These are phyloP conservation scores for Aspergillus sclerotiicarbonarius DNA, from an alignment of 495 filamentous ascomycete genomes.

Conservation along the genomic window DNA sequence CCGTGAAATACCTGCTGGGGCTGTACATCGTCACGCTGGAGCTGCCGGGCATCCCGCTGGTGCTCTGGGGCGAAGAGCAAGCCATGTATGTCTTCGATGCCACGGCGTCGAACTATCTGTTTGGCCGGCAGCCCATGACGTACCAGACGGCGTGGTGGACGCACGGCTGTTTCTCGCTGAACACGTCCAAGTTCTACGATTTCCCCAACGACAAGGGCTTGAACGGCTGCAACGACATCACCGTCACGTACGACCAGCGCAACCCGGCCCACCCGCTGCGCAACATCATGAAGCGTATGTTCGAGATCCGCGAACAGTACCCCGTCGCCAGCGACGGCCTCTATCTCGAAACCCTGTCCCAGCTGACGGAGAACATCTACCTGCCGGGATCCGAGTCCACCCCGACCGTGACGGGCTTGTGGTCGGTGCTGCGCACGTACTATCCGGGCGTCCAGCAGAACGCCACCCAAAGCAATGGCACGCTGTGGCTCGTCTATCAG, in stretches of 20 bases:
- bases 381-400: slow-evolving; percentile 43
- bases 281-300: slow-evolving; percentile 48
- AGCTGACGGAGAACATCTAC: slow-evolving; percentile 41
- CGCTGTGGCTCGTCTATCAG: slow-evolving; percentile 49
- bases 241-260: slow-evolving; percentile 50
- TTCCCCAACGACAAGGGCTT: slow-evolving; percentile 44
- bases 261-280: slow-evolving; percentile 52
- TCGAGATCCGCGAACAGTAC: slow-evolving; percentile 45
- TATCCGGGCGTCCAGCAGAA: slow-evolving; percentile 38
- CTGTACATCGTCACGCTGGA: slow-evolving; percentile 45
- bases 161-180: slow-evolving; percentile 51
- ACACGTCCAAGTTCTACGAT: slow-evolving; percentile 43
- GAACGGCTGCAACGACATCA: slow-evolving; percentile 46
- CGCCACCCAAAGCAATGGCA: slow-evolving; percentile 26
- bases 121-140: slow-evolving; percentile 48
- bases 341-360: slow-evolving; percentile 40
- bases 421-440: slow-evolving; percentile 47
- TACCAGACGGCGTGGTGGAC: slow-evolving; percentile 51
- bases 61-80: slow-evolving; percentile 55
- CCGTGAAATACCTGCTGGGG: slow-evolving; percentile 43
- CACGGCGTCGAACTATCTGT: slow-evolving; percentile 49
- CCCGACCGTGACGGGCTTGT: slow-evolving; percentile 47
- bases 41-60: slow-evolving; percentile 49
- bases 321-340: slow-evolving; percentile 50
- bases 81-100: slow-evolving; percentile 50